These are phyloP conservation scores for Euryodendron excelsum DNA, from an alignment of 148 eudicot species.

Conservation along the genomic window DNA sequence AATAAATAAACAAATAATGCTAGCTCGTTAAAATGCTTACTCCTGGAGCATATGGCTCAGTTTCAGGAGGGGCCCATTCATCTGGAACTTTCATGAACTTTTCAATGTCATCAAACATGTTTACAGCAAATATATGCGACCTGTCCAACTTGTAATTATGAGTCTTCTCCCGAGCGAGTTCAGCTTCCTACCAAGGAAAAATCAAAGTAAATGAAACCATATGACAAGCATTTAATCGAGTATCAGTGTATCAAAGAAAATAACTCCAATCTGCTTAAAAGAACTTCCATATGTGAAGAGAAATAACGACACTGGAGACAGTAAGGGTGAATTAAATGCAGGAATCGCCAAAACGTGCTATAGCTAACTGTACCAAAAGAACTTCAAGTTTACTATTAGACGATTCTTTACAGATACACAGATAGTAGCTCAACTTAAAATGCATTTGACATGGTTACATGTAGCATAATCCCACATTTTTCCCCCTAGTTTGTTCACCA, in stretches of 20 bases:
- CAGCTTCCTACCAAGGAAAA: conserved; percentile 64
- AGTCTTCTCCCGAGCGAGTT: conserved; percentile 70
- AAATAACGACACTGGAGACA: no score
- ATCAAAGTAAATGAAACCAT: background rate
- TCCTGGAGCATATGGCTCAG: conserved; percentile 74
- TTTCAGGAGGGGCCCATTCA: conserved; percentile 97
- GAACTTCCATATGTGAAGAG: background rate
- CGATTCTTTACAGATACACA: background rate
- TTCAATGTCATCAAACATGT: conserved; percentile 83
- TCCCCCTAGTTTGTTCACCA: background rate
- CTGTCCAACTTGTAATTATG: conserved; percentile 55
- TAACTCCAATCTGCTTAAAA: background rate
- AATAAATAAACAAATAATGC: background rate
- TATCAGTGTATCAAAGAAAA: conserved; percentile 4
- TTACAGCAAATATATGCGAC: conserved; percentile 74
- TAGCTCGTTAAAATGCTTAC: conserved; percentile 36
- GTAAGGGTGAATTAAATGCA: background rate
- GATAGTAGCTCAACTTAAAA: background rate
- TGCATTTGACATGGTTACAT: background rate
- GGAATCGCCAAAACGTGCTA: background rate
- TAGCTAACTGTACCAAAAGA: background rate
- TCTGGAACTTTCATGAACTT: conserved; percentile 85
- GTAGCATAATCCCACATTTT: background rate
- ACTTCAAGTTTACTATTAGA: background rate
- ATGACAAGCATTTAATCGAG: background rate